These are phyloP conservation scores for Xenosphaeropsis pyriputrescens DNA, from an alignment of 2,329 filamentous ascomycete species.

Conservation along the genomic window DNA sequence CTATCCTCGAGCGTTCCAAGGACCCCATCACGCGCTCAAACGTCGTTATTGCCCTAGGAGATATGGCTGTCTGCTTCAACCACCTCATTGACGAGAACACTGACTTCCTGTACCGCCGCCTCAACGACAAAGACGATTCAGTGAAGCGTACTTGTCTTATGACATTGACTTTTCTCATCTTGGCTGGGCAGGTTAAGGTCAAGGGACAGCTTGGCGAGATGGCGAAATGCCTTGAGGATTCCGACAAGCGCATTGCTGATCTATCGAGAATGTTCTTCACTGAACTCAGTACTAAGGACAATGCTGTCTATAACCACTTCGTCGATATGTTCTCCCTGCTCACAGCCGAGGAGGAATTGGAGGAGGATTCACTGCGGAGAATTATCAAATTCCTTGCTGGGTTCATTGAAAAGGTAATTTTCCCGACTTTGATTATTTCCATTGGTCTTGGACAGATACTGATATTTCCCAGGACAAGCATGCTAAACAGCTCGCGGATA, in stretches of 20 bases:
- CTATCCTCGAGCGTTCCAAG: constrained; percentile 88
- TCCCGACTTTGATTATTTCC: not conserved
- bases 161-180: constrained; percentile 93
- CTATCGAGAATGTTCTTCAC: constrained; percentile 97
- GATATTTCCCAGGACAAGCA: constrained; percentile 66
- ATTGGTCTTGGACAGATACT: constrained; percentile 4
- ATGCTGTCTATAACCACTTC: constrained; percentile 98
- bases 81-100: constrained; percentile 98
- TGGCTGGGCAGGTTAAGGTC: constrained; percentile 97
- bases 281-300: constrained; percentile 93
- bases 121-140: constrained; percentile 76
- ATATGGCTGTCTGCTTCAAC: constrained; percentile 99
- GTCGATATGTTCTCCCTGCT: constrained; percentile 97
- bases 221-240: constrained; percentile 96
- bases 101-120: constrained; percentile 86
- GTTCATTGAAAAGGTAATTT: constrained; percentile 86
- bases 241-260: constrained; percentile 88
- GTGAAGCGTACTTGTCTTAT: constrained; percentile 97
- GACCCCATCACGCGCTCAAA: constrained; percentile 91
- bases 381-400: constrained; percentile 88
- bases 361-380: constrained; percentile 72
- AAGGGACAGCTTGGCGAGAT: constrained; percentile 98
- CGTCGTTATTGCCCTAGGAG: constrained; percentile 88
- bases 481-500: constrained; percentile 83
- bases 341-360: constrained; percentile 64